These are phyloP conservation scores for Ramularia endophylla DNA, from an alignment of 2,329 filamentous ascomycete species.

Conservation along the genomic window DNA sequence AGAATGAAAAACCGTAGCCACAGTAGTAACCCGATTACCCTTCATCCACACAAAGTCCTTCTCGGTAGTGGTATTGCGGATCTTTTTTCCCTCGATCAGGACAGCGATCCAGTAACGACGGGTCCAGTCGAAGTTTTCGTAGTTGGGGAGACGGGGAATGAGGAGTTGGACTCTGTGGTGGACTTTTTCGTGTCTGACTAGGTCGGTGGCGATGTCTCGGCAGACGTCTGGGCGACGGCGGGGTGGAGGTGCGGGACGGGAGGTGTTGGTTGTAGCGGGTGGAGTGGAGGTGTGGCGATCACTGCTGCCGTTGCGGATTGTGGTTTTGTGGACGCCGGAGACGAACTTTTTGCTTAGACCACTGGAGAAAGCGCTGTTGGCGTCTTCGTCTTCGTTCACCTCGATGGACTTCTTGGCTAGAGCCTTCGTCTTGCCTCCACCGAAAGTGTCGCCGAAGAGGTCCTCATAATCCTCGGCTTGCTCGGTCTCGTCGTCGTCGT, in stretches of 20 bases:
- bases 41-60: constrained; percentile 31
- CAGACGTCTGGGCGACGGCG: constrained; percentile 12
- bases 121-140: constrained; percentile 5
- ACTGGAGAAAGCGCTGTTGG: neutral
- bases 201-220: constrained; percentile 15
- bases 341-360: neutral
- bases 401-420: too few species aligned
- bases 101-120: constrained; percentile 33
- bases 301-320: neutral
- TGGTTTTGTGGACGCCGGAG: constrained; percentile 3
- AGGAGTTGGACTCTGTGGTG: constrained; percentile 19
- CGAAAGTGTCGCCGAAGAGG: constrained; percentile 9
- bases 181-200: constrained; percentile 17
- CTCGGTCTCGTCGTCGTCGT: constrained; percentile 2
- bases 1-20: constrained; percentile 27
- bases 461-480: constrained; percentile 3
- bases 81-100: constrained; percentile 13
- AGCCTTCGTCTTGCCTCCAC: neutral
- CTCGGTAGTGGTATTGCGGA: constrained; percentile 5
- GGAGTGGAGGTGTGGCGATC: constrained; percentile 9
- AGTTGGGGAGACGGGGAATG: constrained; percentile 17
- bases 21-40: constrained; percentile 26
- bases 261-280: neutral
- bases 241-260: constrained; percentile 1
- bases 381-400: constrained; percentile 2